Conservation (phyloP, 1,284 basidiomycete genomes). For the Puccinia horiana region DNA sequence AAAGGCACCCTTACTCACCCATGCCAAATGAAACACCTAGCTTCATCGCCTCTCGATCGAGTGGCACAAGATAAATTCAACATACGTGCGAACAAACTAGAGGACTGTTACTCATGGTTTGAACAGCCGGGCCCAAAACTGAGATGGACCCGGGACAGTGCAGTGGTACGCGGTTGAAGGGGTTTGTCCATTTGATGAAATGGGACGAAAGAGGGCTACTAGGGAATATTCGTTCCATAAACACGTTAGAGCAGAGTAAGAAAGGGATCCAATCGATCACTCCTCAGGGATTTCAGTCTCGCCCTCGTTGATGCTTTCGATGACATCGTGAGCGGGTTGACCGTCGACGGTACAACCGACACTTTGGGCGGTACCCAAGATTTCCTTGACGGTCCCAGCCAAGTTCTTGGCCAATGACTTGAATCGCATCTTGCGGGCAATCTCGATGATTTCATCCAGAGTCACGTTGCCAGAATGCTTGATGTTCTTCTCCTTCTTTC, state of each 20-base stretch:
- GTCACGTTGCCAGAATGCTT: constrained; percentile 94
- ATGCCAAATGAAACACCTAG: no score
- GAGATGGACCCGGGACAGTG: no score
- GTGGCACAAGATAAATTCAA: no score
- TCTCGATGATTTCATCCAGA: constrained; percentile 91
- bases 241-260: not conserved
- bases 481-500: constrained; percentile 99
- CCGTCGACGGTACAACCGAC: constrained; percentile 97
- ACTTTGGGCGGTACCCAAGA: constrained; percentile 68
- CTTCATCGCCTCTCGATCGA: no score
- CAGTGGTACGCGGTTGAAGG: no score
- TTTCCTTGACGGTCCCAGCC: constrained; percentile 78
- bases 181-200: no score
- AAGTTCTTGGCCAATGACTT: constrained; percentile 94
- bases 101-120: no score
- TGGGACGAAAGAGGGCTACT: not conserved
- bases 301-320: constrained; percentile 92
- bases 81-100: no score
- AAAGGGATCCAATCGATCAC: no score
- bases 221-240: not conserved
- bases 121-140: no score
- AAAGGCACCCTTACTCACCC: no score
- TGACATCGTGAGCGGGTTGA: constrained; percentile 87
- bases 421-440: constrained; percentile 92
- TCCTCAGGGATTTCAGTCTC: constrained; percentile 92